These are phyloP conservation scores for Lichenothelia convexa DNA, from an alignment of 495 filamentous ascomycete species.

Conservation along the genomic window DNA sequence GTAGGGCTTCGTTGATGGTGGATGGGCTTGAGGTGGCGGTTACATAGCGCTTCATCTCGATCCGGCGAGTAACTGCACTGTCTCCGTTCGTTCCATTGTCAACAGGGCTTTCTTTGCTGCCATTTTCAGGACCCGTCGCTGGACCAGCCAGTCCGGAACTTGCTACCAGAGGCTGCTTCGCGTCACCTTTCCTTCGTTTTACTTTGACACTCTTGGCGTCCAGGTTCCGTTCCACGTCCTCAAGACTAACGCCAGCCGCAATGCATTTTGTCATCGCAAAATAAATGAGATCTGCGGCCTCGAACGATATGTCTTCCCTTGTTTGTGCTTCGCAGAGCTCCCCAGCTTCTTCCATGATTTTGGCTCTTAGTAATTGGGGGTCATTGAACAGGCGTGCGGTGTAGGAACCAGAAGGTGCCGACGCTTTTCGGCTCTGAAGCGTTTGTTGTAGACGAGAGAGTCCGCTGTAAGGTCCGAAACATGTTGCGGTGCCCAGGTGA, in stretches of 20 bases:
- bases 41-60: constrained; percentile 66
- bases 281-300: constrained; percentile 89
- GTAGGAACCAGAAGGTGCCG: constrained; percentile 78
- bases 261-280: constrained; percentile 84
- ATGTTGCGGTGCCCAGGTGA: constrained; percentile 76
- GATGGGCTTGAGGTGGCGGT: constrained; percentile 38
- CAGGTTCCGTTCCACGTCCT: constrained; percentile 78
- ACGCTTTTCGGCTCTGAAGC: constrained; percentile 54
- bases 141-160: constrained; percentile 47
- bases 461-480: constrained; percentile 72
- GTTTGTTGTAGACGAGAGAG: constrained; percentile 74
- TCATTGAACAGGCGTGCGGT: constrained; percentile 85
- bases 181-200: constrained; percentile 77
- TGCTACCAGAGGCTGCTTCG: constrained; percentile 75
- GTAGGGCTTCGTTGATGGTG: constrained; percentile 51
- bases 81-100: constrained; percentile 22
- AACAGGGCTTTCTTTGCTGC: constrained; percentile 25
- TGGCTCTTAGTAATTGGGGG: constrained; percentile 69
- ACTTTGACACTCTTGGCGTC: constrained; percentile 91
- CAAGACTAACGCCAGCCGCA: constrained; percentile 59
- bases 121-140: constrained; percentile 3
- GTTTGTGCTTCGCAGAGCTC: constrained; percentile 75
- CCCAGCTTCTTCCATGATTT: constrained; percentile 96
- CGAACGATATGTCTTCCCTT: constrained; percentile 72
- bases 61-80: constrained; percentile 38